These are phyloP conservation scores for Colletotrichum cordylinicola DNA, from an alignment of 2,329 filamentous ascomycete genomes.

Conservation along the genomic window DNA sequence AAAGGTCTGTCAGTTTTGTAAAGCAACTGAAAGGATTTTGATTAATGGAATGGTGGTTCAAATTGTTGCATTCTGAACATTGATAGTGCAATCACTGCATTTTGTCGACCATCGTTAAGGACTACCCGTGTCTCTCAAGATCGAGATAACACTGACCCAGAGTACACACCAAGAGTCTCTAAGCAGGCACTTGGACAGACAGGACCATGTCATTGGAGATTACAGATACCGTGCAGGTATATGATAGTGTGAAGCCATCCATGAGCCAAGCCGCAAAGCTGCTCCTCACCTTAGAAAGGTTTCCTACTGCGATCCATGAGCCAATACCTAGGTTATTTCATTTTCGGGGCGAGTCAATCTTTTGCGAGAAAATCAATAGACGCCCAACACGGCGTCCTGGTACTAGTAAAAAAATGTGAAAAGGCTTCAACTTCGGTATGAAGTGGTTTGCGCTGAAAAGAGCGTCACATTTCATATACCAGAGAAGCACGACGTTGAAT, in stretches of 20 bases:
- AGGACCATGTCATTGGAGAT: too few species aligned
- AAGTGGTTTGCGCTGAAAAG: background rate
- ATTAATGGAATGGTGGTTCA: too few species aligned
- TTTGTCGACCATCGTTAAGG: background rate
- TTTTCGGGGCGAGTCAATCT: background rate
- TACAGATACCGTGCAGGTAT: too few species aligned
- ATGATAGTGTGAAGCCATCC: background rate
- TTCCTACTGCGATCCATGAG: background rate
- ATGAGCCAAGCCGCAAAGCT: background rate
- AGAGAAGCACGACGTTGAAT: background rate
- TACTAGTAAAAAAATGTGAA: accelerated
- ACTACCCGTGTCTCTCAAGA: too few species aligned
- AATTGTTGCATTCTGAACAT: too few species aligned
- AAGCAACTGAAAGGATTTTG: background rate
- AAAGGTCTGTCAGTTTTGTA: accelerated
- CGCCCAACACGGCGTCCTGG: accelerated
- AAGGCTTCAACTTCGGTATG: background rate
- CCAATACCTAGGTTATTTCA: too few species aligned
- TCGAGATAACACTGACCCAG: too few species aligned
- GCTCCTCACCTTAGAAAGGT: background rate
- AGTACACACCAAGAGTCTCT: background rate
- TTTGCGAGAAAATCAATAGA: background rate
- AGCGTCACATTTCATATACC: accelerated
- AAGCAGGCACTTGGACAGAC: background rate
- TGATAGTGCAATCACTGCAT: background rate